Evolutionary conservation across 257 asterid species (phyloP).

Genomic region (Solanum megistacrolobum): DNA sequence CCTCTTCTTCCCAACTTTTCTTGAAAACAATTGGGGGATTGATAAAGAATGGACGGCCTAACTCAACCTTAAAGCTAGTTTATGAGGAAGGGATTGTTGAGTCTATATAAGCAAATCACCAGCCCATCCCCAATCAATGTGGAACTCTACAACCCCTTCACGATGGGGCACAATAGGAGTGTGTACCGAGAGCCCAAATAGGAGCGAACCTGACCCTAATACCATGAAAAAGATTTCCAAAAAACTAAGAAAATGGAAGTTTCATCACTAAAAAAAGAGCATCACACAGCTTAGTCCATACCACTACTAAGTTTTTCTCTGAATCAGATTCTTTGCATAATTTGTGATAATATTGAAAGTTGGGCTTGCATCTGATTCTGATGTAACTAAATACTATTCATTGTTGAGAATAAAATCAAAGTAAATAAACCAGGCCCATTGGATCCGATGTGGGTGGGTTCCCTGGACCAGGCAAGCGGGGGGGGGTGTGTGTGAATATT

Average conservation of each 20-base stretch:
- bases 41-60: background rate
- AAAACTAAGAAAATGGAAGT: background rate
- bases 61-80: no score
- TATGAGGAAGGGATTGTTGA: background rate
- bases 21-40: background rate
- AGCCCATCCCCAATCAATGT: background rate
- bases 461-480: background rate
- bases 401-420: background rate
- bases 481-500: background rate
- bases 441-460: background rate
- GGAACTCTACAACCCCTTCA: background rate
- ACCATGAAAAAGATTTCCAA: background rate
- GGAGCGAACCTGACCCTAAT: background rate
- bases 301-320: background rate
- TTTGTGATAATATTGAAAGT: background rate
- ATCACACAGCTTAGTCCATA: background rate
- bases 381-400: background rate
- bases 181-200: background rate
- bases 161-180: accelerated
- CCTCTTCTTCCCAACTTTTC: no score
- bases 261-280: background rate
- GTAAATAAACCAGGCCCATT: background rate
- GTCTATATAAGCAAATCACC: background rate
- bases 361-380: background rate
- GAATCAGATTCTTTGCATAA: background rate